A percentile compares a stretch with the other conserved stretches of the same genome.
Evolutionary conservation across 2,329 filamentous ascomycete species (phyloP).

Genomic region (Harringtonia aguacate): DNA sequence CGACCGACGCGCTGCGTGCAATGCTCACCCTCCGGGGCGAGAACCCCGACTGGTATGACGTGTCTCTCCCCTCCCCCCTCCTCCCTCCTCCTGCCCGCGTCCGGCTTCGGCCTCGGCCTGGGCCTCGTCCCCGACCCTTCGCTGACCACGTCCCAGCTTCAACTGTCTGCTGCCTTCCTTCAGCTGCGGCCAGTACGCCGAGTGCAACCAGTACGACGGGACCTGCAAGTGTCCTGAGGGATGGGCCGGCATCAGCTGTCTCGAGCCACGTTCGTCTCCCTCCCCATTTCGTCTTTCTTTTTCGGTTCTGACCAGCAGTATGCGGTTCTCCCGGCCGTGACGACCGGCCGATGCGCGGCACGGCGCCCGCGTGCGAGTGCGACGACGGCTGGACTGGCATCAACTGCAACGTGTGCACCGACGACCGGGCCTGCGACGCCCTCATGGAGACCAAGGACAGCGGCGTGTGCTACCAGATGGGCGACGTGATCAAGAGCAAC

Average conservation of each 20-base stretch:
- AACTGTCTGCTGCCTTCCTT: conserved; percentile 95
- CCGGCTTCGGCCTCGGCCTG: no score
- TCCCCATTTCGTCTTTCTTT: not conserved
- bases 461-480: conserved; percentile 85
- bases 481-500: conserved; percentile 85
- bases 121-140: no score
- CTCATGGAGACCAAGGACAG: conserved; percentile 75
- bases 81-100: no score
- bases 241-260: conserved; percentile 90
- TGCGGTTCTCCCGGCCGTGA: conserved; percentile 81
- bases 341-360: conserved; percentile 65
- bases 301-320: conserved; percentile 29
- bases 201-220: conserved; percentile 81
- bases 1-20: conserved; percentile 50
- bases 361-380: conserved; percentile 58
- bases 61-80: not conserved
- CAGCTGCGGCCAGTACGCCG: conserved; percentile 79
- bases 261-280: conserved; percentile 52
- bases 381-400: conserved; percentile 92
- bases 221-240: conserved; percentile 88
- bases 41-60: conserved; percentile 56
- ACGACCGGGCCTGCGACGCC: conserved; percentile 72
- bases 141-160: conserved; percentile 54
- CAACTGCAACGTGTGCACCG: conserved; percentile 94
- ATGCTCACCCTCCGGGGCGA: conserved; percentile 63